phyloP scores from a whole-genome alignment of 345 rosid genomes.

The Triadica sebifera region DNA sequence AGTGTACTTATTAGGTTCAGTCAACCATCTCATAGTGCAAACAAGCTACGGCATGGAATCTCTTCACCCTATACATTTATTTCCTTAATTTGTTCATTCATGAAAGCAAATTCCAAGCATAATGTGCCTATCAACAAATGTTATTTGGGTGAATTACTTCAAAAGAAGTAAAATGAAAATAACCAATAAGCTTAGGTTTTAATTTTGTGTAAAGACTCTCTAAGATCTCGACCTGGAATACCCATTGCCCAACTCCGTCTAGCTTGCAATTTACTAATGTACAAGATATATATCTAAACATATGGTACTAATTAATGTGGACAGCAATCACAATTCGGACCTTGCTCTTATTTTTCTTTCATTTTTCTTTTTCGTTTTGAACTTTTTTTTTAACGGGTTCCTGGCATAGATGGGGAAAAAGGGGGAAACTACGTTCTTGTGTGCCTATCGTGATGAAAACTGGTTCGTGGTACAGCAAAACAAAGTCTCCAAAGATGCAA shows the following conservation, averaged over 20 bases:
- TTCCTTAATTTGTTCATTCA: conserved; percentile 2
- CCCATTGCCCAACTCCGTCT: no score
- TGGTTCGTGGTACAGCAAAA: neutral
- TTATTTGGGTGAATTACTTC: neutral
- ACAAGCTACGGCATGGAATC: neutral
- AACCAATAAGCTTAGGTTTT: no score
- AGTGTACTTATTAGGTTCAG: conserved; percentile 2
- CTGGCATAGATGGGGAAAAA: neutral
- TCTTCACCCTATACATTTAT: neutral
- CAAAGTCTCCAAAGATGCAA: neutral
- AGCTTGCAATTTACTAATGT: no score
- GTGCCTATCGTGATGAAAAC: neutral
- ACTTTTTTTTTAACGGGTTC: neutral
- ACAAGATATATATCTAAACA: neutral
- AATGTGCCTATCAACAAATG: neutral
- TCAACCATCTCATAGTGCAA: neutral
- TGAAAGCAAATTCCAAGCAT: neutral
- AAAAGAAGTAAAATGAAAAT: neutral
- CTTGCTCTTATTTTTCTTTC: neutral
- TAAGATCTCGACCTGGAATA: no score
- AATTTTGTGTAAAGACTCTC: no score
- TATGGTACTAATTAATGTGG: neutral
- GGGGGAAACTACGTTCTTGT: neutral
- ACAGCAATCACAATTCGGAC: neutral
- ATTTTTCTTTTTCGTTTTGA: neutral